Base-by-base conservation (phyloP, 1,139 yeast species). In the Kodamaea ohmeri region DNA sequence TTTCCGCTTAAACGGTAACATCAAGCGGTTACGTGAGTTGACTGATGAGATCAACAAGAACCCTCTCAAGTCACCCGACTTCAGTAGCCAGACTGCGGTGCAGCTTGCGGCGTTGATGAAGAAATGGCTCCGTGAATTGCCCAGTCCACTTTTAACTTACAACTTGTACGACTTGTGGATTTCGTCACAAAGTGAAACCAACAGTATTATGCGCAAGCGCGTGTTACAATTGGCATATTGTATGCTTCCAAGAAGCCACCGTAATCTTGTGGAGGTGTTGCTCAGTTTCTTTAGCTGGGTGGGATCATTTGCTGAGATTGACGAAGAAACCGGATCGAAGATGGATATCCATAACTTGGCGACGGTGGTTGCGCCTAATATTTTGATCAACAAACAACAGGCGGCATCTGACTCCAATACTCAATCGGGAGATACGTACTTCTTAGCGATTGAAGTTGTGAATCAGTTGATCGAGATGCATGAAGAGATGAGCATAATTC, bases 321-420 rank as follows among this genome's bases (percentile, higher is more conserved):
- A 84, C 52, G 88, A 84, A 51, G 87, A 83, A 49, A 77, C 78
- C 18, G 98, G 98, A 0, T 89, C 97, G 6, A 92, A 90, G 64
- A 94, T 94, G 99, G 97, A 92, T 57, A 78, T 85, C 25, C 96
- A 90, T 56, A 94, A 94, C 58, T 71, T 94, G 45, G 96, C 98
- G 1, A 92, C 98, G 0, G 99, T 94, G 4, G 75, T 94, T 38
- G 86, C 97, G 0, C 99, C 99, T 1, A 94, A 92, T 52, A 80
- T 94, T 34, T 67, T 94, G 28, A 83, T 83, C 49, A 58, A 78
- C 7, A 63, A 68, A 47, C 46, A 55, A 1, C 47, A 61, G 3
- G 63, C n/a, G n/a, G n/a, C 56, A 6, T 52, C 58, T 4, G 60
- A 52, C 12, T 47, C 52, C 3, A 47, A 49, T 7, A 43, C 52